phyloP scores from a whole-genome alignment of 78 protist genomes.

The Speleostelium caveatum region DNA sequence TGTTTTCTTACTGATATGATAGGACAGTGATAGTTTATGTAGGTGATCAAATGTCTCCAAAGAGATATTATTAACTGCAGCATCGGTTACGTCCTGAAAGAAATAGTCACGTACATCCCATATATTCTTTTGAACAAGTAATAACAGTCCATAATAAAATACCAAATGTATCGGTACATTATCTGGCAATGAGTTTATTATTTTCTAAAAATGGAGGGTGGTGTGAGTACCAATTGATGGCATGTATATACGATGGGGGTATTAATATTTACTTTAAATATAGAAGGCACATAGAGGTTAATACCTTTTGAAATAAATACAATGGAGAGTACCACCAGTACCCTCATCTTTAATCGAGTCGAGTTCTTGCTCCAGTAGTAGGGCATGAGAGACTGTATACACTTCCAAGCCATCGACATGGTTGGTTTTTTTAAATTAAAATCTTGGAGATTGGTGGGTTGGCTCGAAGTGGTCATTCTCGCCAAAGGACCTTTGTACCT shows the following conservation, averaged over 20 bases:
- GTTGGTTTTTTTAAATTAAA: neutral
- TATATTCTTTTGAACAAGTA: slow-evolving; percentile 3
- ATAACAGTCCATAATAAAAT: neutral
- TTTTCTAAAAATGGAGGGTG: no score
- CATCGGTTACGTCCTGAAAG: slow-evolving; percentile 12
- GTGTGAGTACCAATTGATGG: no score
- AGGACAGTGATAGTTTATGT: slow-evolving; percentile 9
- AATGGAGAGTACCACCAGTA: neutral
- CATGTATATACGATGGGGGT: no score
- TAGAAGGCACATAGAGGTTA: neutral
- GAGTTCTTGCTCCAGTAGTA: neutral
- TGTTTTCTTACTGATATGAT: slow-evolving; percentile 12
- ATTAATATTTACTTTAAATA: no score
- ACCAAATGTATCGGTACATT: neutral
- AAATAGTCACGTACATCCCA: slow-evolving; percentile 6
- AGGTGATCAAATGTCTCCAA: slow-evolving; percentile 39
- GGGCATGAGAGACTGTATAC: neutral
- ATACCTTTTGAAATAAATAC: neutral
- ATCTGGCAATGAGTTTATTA: neutral
- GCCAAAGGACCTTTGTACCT: neutral
- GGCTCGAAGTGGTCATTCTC: neutral
- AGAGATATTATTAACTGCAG: neutral
- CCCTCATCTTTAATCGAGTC: neutral
- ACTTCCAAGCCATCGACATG: neutral
- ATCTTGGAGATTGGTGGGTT: neutral